phyloP scores from a whole-genome alignment of 1,139 yeast genomes.

The Candida pseudoviswanathii region DNA sequence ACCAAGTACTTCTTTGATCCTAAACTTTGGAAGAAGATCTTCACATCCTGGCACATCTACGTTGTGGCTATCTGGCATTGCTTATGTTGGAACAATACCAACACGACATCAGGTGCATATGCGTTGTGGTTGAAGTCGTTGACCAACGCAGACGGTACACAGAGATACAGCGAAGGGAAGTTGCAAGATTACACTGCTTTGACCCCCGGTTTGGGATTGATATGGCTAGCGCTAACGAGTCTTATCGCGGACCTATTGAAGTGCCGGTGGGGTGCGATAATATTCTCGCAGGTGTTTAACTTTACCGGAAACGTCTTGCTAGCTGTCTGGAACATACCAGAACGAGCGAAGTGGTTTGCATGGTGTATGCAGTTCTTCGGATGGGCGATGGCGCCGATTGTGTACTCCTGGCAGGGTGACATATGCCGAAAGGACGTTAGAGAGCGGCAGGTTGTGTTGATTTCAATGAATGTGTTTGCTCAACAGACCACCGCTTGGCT shows the following conservation, averaged over 20 bases:
- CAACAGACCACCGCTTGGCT: slow-evolving; percentile 48
- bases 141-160: slow-evolving; percentile 25
- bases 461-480: slow-evolving; percentile 47
- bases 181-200: slow-evolving; percentile 46
- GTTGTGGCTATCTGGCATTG: slow-evolving; percentile 54
- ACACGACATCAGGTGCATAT: slow-evolving; percentile 52
- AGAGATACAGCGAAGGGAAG: slow-evolving; percentile 30
- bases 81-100: slow-evolving; percentile 64
- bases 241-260: slow-evolving; percentile 50
- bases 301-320: slow-evolving; percentile 41
- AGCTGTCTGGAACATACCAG: slow-evolving; percentile 50
- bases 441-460: slow-evolving; percentile 46
- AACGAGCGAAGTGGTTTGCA: slow-evolving; percentile 51
- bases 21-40: slow-evolving; percentile 50
- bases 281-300: slow-evolving; percentile 53
- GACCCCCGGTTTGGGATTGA: slow-evolving; percentile 46
- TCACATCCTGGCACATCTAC: slow-evolving; percentile 59
- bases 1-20: slow-evolving; percentile 32
- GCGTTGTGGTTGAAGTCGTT: slow-evolving; percentile 47
- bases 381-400: slow-evolving; percentile 54
- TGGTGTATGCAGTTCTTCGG: slow-evolving; percentile 49
- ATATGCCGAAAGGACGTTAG: slow-evolving; percentile 48
- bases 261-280: slow-evolving; percentile 58
- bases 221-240: slow-evolving; percentile 46
- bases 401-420: slow-evolving; percentile 50